Evolutionary conservation across 148 eudicot species (phyloP), one percentile per base, ranked within the genome.

Genomic region (Fagopyrum tataricum): DNA sequence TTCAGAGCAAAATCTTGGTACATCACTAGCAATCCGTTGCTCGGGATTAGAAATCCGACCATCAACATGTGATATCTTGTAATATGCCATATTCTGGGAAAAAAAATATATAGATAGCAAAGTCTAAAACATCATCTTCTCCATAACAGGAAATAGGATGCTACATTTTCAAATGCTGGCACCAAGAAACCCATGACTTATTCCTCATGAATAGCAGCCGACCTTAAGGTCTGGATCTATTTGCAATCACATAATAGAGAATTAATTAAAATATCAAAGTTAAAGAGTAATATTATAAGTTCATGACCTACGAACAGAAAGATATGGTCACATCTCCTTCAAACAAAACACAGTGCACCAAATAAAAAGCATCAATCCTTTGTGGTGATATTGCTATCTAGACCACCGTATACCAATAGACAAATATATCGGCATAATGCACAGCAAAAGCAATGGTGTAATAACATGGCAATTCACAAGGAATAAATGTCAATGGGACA

Each of bases 11-110:
- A 95, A 95, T 82, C 81, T 85, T 41, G 98, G 96, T 72, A 95
- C 87, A 86, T 91, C 98, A 82, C 98, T 95, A 70, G 97, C 96
- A 83, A 95, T 87, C 79, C 96, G 82, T 85, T 95, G 98, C 72
- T 95, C 98, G 44, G 98, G 98, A 76, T 87, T 90, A 73, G 87
- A 80, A 83, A 95, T 86, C 69, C 98, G 87, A 26, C 97, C 89
- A 82, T 95, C 98, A 79, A 95, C 98, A 79, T 95, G 96, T 44
- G 97, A 88, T 75, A 91, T 64, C 83, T 90, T 95, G 89, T 95
- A 95, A 87, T 95, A 95, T 74, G 86, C 96, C 97, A 95, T 87
- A 87, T 88, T 88, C 97, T 95, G 84, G 42, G 81, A 77, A 49
- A 77, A 71, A 79, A 20, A n/a, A n/a, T n/a, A 76, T 9, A 76